Base-by-base conservation (phyloP, 108 stramenopile genomes). In the Asterionellopsis glacialis region DNA sequence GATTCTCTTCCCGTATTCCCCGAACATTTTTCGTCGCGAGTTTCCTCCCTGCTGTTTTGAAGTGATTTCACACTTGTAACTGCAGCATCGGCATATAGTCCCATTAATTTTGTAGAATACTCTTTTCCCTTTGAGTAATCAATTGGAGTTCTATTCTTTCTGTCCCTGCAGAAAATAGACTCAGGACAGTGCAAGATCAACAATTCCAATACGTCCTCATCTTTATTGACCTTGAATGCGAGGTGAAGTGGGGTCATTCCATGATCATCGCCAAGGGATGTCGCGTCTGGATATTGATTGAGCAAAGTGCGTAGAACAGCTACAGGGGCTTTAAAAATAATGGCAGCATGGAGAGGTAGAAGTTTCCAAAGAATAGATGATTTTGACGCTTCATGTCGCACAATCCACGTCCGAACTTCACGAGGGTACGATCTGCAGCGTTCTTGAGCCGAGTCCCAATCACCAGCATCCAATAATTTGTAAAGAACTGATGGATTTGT, bases 161-260 rank as follows among this genome's bases (percentile, higher is more conserved):
- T 56, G 69, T 90, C 89, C 59, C 65, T 62, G 11, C 78, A 63
- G 5, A 51, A 48, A 16, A 90, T 60, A 13, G 70, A 83, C 28
- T 80, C 70, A 4, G 89, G 89, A 52, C 74, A 83, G 9, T 81
- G 78, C 66, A 48, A 58, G 62, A 90, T 43, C 12, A 90, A 59
- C 39, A 78, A 44, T 59, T 87, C 77, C 27, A 90, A 57, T 39
- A 90, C 26, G 25, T 55, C 55, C 52, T 81, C 80, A 23, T 81
- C 61, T 61, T 69, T 69, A 21, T 63, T 61, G 57, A 76, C 72
- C 12, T 83, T 84, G 63, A 90, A 90, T 38, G 88, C 88, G 16
- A 90, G 60, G 53, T 90, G 88, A 1, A 90, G 63, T 1, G 88
- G 84, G 11, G 82, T 49, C 81, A 84, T 82, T 0, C 88, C 88